Evolutionary conservation across 2,329 filamentous ascomycete species (phyloP).

Genomic region (Biscogniauxia marginata): DNA sequence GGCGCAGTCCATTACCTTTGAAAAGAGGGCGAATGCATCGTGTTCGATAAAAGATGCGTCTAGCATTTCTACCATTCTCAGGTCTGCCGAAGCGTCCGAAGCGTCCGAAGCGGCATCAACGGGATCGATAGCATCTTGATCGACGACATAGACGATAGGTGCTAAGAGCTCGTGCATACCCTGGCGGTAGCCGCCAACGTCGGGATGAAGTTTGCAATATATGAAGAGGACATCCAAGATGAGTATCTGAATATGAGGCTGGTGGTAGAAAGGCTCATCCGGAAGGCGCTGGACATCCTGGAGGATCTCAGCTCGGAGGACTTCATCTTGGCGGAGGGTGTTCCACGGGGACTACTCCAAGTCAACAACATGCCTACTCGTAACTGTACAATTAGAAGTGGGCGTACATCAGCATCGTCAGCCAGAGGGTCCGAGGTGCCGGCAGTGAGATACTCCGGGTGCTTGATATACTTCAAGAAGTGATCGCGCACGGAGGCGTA

Average conservation of each 20-base stretch:
- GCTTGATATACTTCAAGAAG: constrained; percentile 77
- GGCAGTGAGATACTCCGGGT: constrained; percentile 74
- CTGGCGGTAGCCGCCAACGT: constrained; percentile 87
- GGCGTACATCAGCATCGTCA: constrained; percentile 64
- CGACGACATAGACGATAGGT: constrained; percentile 80
- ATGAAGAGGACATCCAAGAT: constrained; percentile 90
- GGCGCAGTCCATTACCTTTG: constrained; percentile 81
- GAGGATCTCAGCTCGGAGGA: constrained; percentile 80
- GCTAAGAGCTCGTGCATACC: constrained; percentile 97
- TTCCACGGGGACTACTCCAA: constrained; percentile 79
- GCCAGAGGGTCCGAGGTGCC: constrained; percentile 79
- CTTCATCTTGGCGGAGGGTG: constrained; percentile 79
- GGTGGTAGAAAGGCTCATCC: constrained; percentile 86
- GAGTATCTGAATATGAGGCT: constrained; percentile 72
- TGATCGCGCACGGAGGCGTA: constrained; percentile 72
- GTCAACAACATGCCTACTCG: constrained; percentile 12
- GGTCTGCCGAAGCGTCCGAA: constrained; percentile 41
- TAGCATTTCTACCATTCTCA: constrained; percentile 63
- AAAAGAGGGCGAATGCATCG: constrained; percentile 84
- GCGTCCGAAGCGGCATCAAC: constrained; percentile 34
- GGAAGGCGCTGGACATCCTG: constrained; percentile 95
- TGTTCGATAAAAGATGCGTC: constrained; percentile 79
- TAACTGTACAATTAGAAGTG: background rate
- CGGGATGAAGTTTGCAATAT: constrained; percentile 88
- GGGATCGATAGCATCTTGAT: constrained; percentile 72